Evolutionary conservation across 768 basidiomycete genomes (phyloP), one percentile per base, ranked within the genome.

Genomic region (Phylloporus sp.): DNA sequence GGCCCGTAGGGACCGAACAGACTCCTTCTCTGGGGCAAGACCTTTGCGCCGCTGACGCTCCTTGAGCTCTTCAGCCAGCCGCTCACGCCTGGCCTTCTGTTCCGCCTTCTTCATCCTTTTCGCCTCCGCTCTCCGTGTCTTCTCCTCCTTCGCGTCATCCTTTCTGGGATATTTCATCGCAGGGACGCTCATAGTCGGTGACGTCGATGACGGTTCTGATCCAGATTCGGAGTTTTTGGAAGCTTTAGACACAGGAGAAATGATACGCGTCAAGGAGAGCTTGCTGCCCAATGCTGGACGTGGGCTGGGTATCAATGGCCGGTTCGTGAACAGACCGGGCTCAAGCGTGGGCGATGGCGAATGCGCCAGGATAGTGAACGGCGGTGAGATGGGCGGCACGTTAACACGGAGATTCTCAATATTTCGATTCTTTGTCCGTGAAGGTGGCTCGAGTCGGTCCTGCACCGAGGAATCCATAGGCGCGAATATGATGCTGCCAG

Each of bases 1-100:
- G 4, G 66, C 57, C 28, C 62, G 54, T 8, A 56, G 41, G 2
- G 72, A 73, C 31, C 55, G 61, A 0, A 65, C 29, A 24, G 74
- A 76, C 1, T 28, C 49, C 52, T 50, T 63, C 40, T 75, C 73
- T 12, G 50, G 49, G 8, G 65, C 62, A 3, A 65, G 62, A 7
- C 50, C 54, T 40, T 62, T 61, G 12, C 70, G 71, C 53, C 70
- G 59, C 65, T 63, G 55, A 60, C 62, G 68, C 45, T 70, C 69
- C 61, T 74, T 76, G 54, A 80, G 68, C 42, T 77, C 70, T 49
- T 68, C 60, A n/a, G 79, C 78, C 28, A 80, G 67, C 45, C 70
- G 70, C 51, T 76, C 73, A 28, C 64, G 66, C 56, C 64, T 72
- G 48, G 70, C 70, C 29, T 70, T 68, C 43, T 70, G 64, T 46